Conservation (phyloP, 371 early-diverging fungal species). For the Cladochytrium tenue region DNA sequence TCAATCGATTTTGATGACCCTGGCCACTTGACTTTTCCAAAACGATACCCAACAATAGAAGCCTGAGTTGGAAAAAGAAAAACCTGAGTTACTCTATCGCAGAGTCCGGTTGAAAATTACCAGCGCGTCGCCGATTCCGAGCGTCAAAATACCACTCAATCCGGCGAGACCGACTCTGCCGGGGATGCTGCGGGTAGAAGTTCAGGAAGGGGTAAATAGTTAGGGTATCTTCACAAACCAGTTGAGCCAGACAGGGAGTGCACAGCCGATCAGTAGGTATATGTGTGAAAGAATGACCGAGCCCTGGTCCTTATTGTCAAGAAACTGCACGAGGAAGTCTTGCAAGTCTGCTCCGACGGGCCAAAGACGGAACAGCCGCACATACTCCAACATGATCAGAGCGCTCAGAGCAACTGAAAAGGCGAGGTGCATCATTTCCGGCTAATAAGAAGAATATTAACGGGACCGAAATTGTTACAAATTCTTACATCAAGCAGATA, state of each 20-base stretch:
- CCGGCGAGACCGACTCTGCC: conserved; percentile 24
- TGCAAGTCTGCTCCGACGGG: conserved; percentile 71
- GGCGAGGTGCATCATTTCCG: conserved; percentile 73
- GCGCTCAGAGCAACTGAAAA: conserved; percentile 75
- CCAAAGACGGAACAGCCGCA: conserved; percentile 75
- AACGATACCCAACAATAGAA: conserved; percentile 76
- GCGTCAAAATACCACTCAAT: conserved; percentile 75
- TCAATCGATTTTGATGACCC: conserved; percentile 81
- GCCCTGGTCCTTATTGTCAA: conserved; percentile 79
- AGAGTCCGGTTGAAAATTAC: conserved; percentile 38
- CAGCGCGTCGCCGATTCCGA: conserved; percentile 87
- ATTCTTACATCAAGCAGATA: conserved; percentile 68
- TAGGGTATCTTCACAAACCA: conserved; percentile 40
- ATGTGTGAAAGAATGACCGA: conserved; percentile 84
- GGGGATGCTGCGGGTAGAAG: neutral
- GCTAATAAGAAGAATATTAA: conserved; percentile 41
- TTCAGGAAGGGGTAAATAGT: too few relatives aligned
- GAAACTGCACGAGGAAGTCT: conserved; percentile 72
- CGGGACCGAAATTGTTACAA: neutral
- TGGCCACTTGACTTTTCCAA: conserved; percentile 75
- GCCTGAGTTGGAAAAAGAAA: conserved; percentile 47
- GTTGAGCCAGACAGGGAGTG: conserved; percentile 84
- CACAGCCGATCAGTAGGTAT: conserved; percentile 87
- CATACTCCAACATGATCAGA: conserved; percentile 75
- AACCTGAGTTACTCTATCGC: neutral